These are phyloP conservation scores for Rauvolfia tetraphylla DNA, from an alignment of 257 asterid genomes.

Conservation along the genomic window DNA sequence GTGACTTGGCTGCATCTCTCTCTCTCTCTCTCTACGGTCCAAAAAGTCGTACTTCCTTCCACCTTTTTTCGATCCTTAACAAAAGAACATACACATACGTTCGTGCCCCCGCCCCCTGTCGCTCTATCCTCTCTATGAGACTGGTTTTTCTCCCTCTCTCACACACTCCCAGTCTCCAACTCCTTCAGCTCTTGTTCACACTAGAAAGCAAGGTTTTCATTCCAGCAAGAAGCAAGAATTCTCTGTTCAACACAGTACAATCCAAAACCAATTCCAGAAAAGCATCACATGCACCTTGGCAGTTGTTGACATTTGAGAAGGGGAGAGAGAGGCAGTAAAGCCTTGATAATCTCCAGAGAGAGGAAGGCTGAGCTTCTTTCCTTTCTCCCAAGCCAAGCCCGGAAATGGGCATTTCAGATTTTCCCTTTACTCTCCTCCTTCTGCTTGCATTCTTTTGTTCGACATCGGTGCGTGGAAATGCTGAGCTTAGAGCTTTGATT, in stretches of 20 bases:
- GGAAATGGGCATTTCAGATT: slow-evolving; percentile 32
- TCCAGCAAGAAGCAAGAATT: slow-evolving; percentile 1
- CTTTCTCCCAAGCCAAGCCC: slow-evolving; percentile 13
- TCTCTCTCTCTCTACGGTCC: neutral
- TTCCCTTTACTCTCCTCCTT: slow-evolving; percentile 20
- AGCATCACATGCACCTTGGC: neutral
- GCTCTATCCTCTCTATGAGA: neutral
- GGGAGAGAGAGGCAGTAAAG: neutral
- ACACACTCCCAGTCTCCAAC: slow-evolving; percentile 11
- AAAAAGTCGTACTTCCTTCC: slow-evolving; percentile 38
- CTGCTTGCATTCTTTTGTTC: slow-evolving; percentile 29
- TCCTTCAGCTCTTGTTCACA: slow-evolving; percentile 10
- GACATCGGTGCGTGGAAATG: slow-evolving; percentile 36
- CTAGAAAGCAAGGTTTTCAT: slow-evolving; percentile 16
- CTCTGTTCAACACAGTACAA: neutral
- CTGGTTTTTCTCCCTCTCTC: neutral
- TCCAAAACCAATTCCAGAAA: slow-evolving; percentile 8
- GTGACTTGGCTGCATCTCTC: neutral
- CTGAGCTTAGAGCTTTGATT: slow-evolving; percentile 80
- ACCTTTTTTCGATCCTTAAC: slow-evolving; percentile 30
- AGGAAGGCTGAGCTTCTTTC: neutral
- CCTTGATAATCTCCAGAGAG: neutral
- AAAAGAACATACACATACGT: neutral
- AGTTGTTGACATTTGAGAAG: neutral
- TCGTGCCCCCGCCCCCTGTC: neutral